Conservation (phyloP, 1,139 yeast species). For the Suhomyces taliae region DNA sequence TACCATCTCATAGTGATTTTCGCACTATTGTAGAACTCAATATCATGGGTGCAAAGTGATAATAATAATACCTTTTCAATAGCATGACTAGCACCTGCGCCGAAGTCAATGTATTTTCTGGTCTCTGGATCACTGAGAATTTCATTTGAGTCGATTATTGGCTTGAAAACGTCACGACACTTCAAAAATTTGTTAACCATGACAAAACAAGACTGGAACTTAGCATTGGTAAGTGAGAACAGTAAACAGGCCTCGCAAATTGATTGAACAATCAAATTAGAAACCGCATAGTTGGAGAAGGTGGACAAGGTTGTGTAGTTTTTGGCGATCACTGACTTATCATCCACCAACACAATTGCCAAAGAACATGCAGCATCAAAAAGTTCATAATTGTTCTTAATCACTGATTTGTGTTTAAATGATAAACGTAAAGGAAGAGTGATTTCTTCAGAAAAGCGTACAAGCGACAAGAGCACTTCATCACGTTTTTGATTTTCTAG, state of each 20-base stretch:
- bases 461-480: constrained; percentile 13
- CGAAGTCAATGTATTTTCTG: constrained; percentile 19
- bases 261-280: constrained; percentile 35
- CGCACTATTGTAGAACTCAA: constrained; percentile 55
- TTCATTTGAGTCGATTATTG: constrained; percentile 23
- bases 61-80: constrained; percentile 50
- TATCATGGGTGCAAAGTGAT: constrained; percentile 57
- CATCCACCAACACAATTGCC: constrained; percentile 32
- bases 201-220: constrained; percentile 39
- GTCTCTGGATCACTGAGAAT: constrained; percentile 24
- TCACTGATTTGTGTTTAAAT: constrained; percentile 23
- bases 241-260: constrained; percentile 40
- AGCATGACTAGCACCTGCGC: constrained; percentile 23
- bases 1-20: constrained; percentile 50
- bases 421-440: constrained; percentile 37
- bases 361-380: constrained; percentile 40
- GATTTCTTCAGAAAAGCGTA: constrained; percentile 28
- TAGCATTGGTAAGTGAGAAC: constrained; percentile 36
- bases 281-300: constrained; percentile 29
- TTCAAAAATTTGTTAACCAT: constrained; percentile 35
- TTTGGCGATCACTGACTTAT: constrained; percentile 18
- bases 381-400: constrained; percentile 18
- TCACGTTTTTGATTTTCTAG: constrained; percentile 11
- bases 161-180: constrained; percentile 24
- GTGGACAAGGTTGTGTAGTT: constrained; percentile 24